phyloP scores from a whole-genome alignment of 2,329 filamentous ascomycete species.

The Neoascochyta sp. region DNA sequence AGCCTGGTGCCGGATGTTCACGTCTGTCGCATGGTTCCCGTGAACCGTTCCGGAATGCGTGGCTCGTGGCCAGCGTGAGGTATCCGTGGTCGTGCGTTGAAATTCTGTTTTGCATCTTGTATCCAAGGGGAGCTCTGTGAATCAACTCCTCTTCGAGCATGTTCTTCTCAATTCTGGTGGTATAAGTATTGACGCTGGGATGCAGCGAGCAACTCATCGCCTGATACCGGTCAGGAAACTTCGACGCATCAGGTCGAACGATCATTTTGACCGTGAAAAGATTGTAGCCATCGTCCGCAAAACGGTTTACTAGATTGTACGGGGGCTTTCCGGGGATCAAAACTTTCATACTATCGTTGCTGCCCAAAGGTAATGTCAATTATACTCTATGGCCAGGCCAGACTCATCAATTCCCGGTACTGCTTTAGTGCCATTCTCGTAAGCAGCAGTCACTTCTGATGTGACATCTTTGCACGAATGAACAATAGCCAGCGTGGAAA shows the following conservation, averaged over 20 bases:
- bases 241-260: neutral
- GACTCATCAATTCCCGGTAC: neutral
- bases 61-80: neutral
- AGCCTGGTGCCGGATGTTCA: neutral
- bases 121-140: neutral
- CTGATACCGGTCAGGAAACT: neutral
- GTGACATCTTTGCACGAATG: neutral
- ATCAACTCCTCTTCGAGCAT: neutral
- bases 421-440: no score
- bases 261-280: neutral
- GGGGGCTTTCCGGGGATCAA: no score
- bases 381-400: neutral
- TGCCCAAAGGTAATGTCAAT: neutral
- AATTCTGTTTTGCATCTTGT: neutral
- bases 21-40: neutral
- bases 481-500: neutral
- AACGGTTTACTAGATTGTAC: neutral
- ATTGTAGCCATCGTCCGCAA: neutral
- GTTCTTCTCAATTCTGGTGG: neutral
- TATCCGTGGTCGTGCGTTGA: neutral
- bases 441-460: neutral
- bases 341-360: no score
- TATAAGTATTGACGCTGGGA: neutral
- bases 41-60: neutral
- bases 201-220: neutral